Conservation (phyloP, 805 yeast genomes). For the Myxozyma sirexii region DNA sequence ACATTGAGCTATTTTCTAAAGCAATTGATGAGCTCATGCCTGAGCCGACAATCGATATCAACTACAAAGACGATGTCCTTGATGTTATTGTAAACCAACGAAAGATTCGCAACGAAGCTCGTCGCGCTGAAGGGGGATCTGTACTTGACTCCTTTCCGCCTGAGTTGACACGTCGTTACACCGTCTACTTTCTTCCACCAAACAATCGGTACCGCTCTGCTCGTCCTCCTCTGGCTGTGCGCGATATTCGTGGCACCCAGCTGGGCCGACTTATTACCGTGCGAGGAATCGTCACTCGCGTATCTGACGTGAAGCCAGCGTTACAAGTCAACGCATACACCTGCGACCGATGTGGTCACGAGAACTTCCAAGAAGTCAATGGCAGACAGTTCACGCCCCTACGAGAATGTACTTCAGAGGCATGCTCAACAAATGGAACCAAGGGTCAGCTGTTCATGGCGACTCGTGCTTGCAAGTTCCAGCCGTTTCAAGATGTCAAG, state of each 20-base stretch:
- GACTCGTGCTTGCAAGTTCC: conserved; percentile 93
- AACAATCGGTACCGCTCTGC: conserved; percentile 42
- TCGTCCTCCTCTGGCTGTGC: conserved; percentile 72
- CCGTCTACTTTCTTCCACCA: conserved; percentile 82
- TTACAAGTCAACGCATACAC: conserved; percentile 92
- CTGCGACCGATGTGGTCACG: conserved; percentile 96
- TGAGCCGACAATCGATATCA: conserved; percentile 75
- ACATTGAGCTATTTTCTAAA: conserved; percentile 71
- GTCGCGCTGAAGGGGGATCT: conserved; percentile 66
- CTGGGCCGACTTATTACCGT: conserved; percentile 88
- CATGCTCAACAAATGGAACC: conserved; percentile 75
- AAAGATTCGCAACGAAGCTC: conserved; percentile 74
- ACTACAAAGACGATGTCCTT: conserved; percentile 83
- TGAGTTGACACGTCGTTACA: conserved; percentile 81
- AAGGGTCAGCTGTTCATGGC: conserved; percentile 90
- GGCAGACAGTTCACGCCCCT: conserved; percentile 85
- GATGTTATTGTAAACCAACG: conserved; percentile 94
- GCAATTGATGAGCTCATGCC: conserved; percentile 85
- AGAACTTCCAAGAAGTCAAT: conserved; percentile 92
- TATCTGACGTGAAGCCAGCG: conserved; percentile 93
- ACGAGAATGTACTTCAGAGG: conserved; percentile 78
- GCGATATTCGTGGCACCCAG: conserved; percentile 81
- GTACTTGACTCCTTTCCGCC: conserved; percentile 70
- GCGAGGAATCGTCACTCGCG: conserved; percentile 92
- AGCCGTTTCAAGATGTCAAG: conserved; percentile 92